Conservation (phyloP, 2,329 filamentous ascomycete species). For the Endoconidiophora polonica region DNA sequence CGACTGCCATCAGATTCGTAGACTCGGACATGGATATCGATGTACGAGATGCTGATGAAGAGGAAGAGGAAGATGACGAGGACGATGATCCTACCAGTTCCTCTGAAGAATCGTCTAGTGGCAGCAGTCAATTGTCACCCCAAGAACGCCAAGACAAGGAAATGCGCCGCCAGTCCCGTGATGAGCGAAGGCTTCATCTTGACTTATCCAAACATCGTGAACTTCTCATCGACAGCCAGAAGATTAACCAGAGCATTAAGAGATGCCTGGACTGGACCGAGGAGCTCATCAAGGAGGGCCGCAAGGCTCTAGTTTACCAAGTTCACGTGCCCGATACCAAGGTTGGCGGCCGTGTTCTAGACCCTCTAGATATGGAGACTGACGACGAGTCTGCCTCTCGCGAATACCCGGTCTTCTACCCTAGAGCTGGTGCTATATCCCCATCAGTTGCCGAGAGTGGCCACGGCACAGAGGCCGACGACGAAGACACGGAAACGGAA, state of each 20-base stretch:
- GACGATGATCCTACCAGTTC: slow-evolving; percentile 34
- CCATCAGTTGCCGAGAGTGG: slow-evolving; percentile 9
- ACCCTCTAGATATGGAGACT: slow-evolving; percentile 45
- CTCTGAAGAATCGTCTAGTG: slow-evolving; percentile 26
- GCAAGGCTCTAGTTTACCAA: slow-evolving; percentile 69
- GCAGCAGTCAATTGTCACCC: slow-evolving; percentile 26
- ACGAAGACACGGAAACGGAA: slow-evolving; percentile 16
- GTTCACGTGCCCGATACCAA: slow-evolving; percentile 66
- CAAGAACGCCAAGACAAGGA: slow-evolving; percentile 25
- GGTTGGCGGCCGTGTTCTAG: slow-evolving; percentile 64
- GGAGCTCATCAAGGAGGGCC: slow-evolving; percentile 73
- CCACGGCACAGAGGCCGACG: slow-evolving; percentile 15
- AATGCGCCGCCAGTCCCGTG: slow-evolving; percentile 44
- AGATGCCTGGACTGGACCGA: slow-evolving; percentile 82
- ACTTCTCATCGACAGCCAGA: slow-evolving; percentile 75
- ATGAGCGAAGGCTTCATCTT: slow-evolving; percentile 68
- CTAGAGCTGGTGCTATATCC: slow-evolving; percentile 8
- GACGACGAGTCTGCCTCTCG: slow-evolving; percentile 14
- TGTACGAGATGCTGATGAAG: slow-evolving; percentile 29
- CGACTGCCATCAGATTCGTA: not conserved
- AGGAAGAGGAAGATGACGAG: slow-evolving; percentile 26
- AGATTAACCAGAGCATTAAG: slow-evolving; percentile 87
- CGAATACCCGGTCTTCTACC: slow-evolving; percentile 12
- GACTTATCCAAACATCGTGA: slow-evolving; percentile 83
- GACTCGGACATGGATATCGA: slow-evolving; percentile 25